Evolutionary conservation across 2,329 filamentous ascomycete species (phyloP).

Genomic region (Nakataea oryzae): DNA sequence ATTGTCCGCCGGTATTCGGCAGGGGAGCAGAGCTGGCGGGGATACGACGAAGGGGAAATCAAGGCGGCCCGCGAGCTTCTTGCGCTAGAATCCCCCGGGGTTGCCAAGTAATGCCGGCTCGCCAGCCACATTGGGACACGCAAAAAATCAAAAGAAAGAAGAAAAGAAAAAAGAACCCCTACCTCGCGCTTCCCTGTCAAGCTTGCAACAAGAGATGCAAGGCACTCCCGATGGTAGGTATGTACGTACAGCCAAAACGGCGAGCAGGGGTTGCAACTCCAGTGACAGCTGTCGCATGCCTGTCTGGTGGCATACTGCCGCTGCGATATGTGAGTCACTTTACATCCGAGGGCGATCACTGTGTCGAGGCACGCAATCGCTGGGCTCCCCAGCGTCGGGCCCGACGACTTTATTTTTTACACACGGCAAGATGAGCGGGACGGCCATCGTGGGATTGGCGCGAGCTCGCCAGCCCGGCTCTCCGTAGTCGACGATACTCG

Average conservation of each 20-base stretch:
- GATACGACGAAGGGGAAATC: conserved; percentile 63
- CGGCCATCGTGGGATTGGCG: neutral
- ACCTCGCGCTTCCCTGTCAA: neutral
- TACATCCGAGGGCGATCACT: neutral
- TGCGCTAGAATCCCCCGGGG: conserved; percentile 34
- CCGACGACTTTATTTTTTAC: neutral
- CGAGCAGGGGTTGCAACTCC: neutral
- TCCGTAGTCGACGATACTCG: neutral
- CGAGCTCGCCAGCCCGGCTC: neutral
- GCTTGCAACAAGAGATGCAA: neutral
- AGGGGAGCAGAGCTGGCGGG: conserved; percentile 57
- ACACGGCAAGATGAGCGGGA: neutral
- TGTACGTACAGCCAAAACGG: neutral
- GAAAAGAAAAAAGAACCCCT: neutral
- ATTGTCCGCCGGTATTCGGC: conserved; percentile 57
- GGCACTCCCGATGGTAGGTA: neutral
- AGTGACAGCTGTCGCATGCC: neutral
- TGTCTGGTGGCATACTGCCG: neutral
- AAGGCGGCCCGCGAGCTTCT: conserved; percentile 60
- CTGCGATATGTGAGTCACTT: neutral
- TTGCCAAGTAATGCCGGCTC: conserved; percentile 28
- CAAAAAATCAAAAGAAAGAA: conserved; percentile 1
- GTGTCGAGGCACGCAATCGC: neutral
- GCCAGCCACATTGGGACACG: conserved; percentile 9
- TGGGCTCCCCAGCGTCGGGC: neutral